phyloP scores from a whole-genome alignment of 306 rosid genomes.

The Cajanus cajan region DNA sequence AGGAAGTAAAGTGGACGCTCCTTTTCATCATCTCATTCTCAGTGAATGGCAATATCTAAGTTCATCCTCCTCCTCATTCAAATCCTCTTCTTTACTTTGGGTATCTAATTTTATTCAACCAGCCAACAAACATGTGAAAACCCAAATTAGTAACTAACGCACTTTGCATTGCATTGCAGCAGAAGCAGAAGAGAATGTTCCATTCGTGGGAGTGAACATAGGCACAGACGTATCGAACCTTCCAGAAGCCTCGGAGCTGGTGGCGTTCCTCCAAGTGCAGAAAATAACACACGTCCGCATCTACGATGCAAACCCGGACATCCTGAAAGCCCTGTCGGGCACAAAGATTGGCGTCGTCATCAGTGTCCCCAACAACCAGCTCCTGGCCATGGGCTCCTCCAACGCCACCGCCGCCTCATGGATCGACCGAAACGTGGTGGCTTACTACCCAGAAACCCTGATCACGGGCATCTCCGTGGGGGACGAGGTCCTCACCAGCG shows the following conservation, averaged over 20 bases:
- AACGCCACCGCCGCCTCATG: constrained; percentile 88
- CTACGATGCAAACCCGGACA: constrained; percentile 77
- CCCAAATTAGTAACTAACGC: neutral
- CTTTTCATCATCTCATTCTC: constrained; percentile 35
- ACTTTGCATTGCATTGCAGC: constrained; percentile 35
- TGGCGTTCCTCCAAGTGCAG: constrained; percentile 63
- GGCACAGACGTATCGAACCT: constrained; percentile 78
- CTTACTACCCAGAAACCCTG: constrained; percentile 69
- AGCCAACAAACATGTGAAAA: too few species aligned
- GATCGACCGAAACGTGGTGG: constrained; percentile 77
- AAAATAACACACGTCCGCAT: constrained; percentile 71
- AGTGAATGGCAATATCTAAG: constrained; percentile 60
- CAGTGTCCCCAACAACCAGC: constrained; percentile 88
- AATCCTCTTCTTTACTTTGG: constrained; percentile 14
- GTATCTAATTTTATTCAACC: too few species aligned
- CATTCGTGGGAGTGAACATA: constrained; percentile 82
- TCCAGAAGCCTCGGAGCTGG: constrained; percentile 47
- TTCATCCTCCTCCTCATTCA: constrained; percentile 18
- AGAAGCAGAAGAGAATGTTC: constrained; percentile 23
- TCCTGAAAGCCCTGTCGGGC: constrained; percentile 62
- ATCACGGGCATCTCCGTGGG: constrained; percentile 80
- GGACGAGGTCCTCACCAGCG: constrained; percentile 82
- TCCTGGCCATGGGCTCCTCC: constrained; percentile 84
- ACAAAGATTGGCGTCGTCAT: constrained; percentile 72
- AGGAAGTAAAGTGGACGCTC: constrained; percentile 42